Percentiles rank a stretch among this genome's conserved stretches.
phyloP scores from a whole-genome alignment of 768 basidiomycete species.

The Suillus decipiens region DNA sequence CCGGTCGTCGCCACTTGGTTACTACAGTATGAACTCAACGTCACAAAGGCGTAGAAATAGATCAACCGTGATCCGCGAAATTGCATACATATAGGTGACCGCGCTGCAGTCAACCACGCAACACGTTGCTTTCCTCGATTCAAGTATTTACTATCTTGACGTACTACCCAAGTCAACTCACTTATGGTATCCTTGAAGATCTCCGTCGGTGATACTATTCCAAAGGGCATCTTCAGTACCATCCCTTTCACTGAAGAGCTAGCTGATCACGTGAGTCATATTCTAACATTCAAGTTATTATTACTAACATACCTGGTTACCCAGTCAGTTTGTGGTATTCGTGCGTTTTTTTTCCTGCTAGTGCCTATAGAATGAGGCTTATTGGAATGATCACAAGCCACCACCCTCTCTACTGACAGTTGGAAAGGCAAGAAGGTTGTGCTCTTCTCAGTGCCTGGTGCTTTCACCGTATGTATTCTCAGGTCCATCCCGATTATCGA shows the following conservation, averaged over 20 bases:
- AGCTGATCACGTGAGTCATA: conserved; percentile 53
- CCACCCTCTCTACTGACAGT: conserved; percentile 53
- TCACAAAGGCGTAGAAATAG: too few relatives aligned
- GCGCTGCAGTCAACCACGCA: not conserved
- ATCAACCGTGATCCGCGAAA: not conserved
- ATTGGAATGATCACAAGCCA: conserved; percentile 38
- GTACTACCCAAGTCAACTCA: not conserved
- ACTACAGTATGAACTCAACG: too few relatives aligned
- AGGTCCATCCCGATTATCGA: not conserved
- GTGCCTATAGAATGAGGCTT: not conserved
- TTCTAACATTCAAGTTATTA: not conserved
- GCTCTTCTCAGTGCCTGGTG: conserved; percentile 75
- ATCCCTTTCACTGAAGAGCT: conserved; percentile 65
- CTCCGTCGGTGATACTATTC: conserved; percentile 55
- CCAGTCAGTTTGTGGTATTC: conserved; percentile 62
- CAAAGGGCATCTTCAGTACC: conserved; percentile 47
- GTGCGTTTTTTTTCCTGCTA: conserved; percentile 42
- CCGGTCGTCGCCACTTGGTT: too few relatives aligned
- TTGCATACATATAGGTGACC: not conserved
- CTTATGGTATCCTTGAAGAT: conserved; percentile 36
- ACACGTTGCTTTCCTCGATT: not conserved
- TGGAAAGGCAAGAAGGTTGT: conserved; percentile 87
- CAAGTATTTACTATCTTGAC: not conserved
- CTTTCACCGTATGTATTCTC: conserved; percentile 63
- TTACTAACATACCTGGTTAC: conserved; percentile 7